Evolutionary conservation across 371 early-diverging fungal species (phyloP).

Genomic region (Mucor saturninus): DNA sequence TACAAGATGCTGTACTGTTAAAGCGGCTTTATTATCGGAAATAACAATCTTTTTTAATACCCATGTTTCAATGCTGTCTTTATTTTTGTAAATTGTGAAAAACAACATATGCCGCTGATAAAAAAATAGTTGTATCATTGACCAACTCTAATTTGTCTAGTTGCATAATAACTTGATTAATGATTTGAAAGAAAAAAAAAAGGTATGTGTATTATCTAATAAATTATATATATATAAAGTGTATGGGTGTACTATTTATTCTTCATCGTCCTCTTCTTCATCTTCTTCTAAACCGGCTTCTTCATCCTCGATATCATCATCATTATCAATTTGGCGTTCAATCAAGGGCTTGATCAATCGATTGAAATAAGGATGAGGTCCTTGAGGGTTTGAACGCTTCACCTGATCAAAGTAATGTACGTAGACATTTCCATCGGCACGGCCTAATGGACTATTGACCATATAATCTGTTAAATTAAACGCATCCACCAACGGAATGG

Average conservation of each 20-base stretch:
- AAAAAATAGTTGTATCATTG: no score
- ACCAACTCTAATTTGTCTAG: no score
- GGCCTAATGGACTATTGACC: slow-evolving; percentile 89
- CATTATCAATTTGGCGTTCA: slow-evolving; percentile 64
- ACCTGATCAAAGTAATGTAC: slow-evolving; percentile 88
- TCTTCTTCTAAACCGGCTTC: slow-evolving; percentile 47
- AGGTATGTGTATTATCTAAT: no score
- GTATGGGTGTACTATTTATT: neutral
- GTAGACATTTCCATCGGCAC: slow-evolving; percentile 88
- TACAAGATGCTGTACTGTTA: no score
- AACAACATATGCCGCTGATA: slow-evolving; percentile 11
- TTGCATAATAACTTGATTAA: no score
- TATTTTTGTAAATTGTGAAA: slow-evolving; percentile 33
- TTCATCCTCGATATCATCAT: slow-evolving; percentile 51
- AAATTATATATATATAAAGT: no score
- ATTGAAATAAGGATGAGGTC: slow-evolving; percentile 82
- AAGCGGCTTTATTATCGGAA: no score
- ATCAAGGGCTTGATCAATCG: slow-evolving; percentile 82
- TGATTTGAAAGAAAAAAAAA: no score
- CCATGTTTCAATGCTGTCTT: slow-evolving; percentile 35
- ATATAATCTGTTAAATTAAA: slow-evolving; percentile 88
- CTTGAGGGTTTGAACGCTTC: slow-evolving; percentile 75
- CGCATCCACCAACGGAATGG: slow-evolving; percentile 87
- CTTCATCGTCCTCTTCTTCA: slow-evolving; percentile 24
- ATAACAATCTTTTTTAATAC: slow-evolving; percentile 24